Evolutionary conservation across 202 grass and related monocot species (phyloP).

Genomic region (Cymbopogon flexuosus): DNA sequence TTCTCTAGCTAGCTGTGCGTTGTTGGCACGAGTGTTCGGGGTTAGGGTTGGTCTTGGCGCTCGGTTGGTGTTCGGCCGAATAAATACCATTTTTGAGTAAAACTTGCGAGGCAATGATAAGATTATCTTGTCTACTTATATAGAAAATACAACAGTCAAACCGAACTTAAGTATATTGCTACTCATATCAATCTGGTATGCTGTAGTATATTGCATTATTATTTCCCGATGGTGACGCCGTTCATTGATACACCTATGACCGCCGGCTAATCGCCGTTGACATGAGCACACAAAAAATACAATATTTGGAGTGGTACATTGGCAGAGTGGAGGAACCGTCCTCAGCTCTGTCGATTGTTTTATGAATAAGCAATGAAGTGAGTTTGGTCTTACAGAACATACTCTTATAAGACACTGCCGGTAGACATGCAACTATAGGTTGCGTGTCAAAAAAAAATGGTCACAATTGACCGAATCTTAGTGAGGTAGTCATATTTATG

Average conservation of each 20-base stretch:
- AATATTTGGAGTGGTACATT: not conserved
- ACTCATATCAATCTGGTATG: not conserved
- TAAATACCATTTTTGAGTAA: slow-evolving; percentile 1
- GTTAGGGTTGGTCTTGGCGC: not conserved
- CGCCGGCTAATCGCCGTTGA: not conserved
- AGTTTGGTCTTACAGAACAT: not conserved
- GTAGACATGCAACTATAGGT: no score
- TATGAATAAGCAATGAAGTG: not conserved
- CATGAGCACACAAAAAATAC: not conserved
- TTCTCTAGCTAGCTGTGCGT: no score
- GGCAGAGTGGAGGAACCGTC: not conserved
- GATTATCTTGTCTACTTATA: not conserved
- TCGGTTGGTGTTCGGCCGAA: slow-evolving; percentile 25
- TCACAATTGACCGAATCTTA: no score
- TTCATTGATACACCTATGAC: not conserved
- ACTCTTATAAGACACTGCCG: not conserved
- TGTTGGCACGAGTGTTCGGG: no score
- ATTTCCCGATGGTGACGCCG: not conserved
- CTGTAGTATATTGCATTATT: not conserved
- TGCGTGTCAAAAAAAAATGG: no score
- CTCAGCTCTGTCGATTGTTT: not conserved
- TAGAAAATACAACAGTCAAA: not conserved
- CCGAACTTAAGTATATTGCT: not conserved
- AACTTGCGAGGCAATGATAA: not conserved
- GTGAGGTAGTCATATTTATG: no score